Conservation (phyloP, 2,329 filamentous ascomycete genomes). For the Phaeomoniella chlamydospora region DNA sequence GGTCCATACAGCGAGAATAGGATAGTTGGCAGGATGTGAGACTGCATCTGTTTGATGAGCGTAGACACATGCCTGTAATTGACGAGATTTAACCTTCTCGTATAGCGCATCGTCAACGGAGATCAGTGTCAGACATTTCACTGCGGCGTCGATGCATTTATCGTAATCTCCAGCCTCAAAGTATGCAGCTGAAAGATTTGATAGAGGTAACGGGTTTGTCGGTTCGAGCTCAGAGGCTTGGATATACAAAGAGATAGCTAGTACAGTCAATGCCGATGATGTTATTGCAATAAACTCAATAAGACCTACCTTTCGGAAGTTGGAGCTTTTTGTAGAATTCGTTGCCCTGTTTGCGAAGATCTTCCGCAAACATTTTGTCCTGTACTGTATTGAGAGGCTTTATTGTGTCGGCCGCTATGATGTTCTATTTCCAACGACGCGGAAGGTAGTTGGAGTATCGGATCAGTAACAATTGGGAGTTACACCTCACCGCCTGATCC, state of each 20-base stretch:
- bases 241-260: not conserved
- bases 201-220: not conserved
- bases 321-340: not conserved
- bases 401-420: too few relatives aligned
- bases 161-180: not conserved
- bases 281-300: not conserved
- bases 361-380: not conserved
- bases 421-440: too few relatives aligned
- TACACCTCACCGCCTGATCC: too few relatives aligned
- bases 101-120: not conserved
- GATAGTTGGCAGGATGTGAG: too few relatives aligned
- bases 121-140: not conserved
- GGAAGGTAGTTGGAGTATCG: too few relatives aligned
- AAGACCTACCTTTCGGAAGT: not conserved
- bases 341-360: not conserved
- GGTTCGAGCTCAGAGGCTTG: not conserved
- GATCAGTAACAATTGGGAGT: too few relatives aligned
- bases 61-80: not conserved
- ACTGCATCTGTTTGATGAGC: too few relatives aligned
- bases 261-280: not conserved
- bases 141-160: not conserved
- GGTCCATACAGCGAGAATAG: too few relatives aligned
- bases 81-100: not conserved
- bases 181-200: not conserved
- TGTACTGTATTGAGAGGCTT: too few relatives aligned